phyloP scores from a whole-genome alignment of 371 early-diverging fungal species.

The Rhizopus delemar region DNA sequence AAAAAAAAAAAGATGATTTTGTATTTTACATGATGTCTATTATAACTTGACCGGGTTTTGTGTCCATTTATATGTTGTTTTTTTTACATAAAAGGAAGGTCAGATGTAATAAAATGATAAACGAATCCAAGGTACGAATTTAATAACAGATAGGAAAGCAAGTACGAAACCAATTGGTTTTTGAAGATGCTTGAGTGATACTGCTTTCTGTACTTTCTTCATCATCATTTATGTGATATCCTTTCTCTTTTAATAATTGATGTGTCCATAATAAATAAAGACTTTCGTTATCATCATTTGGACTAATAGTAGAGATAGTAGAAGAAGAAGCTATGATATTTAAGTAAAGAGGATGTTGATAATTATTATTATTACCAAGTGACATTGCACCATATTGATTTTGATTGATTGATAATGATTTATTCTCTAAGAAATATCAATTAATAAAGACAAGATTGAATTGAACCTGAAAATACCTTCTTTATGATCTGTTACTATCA shows the following conservation, averaged over 20 bases:
- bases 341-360: not conserved
- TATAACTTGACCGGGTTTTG: not conserved
- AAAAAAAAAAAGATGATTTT: no score
- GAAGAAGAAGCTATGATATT: not conserved
- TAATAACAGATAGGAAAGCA: constrained; percentile 19
- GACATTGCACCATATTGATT: constrained; percentile 13
- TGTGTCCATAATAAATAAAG: constrained; percentile 47
- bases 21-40: no score
- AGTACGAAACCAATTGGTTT: constrained; percentile 2
- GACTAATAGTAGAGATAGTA: constrained; percentile 13
- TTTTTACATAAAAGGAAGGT: not conserved
- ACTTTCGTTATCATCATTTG: constrained; percentile 41
- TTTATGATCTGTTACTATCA: constrained; percentile 11
- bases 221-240: not conserved
- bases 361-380: not conserved
- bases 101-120: not conserved
- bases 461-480: not conserved
- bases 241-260: constrained; percentile 38
- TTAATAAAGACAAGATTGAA: not conserved
- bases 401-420: not conserved
- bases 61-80: not conserved
- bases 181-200: constrained; percentile 11
- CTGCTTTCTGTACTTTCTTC: constrained; percentile 20
- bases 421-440: not conserved
- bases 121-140: no score